These are phyloP conservation scores for Raffaelea albimanens DNA, from an alignment of 2,329 filamentous ascomycete genomes.

Conservation along the genomic window DNA sequence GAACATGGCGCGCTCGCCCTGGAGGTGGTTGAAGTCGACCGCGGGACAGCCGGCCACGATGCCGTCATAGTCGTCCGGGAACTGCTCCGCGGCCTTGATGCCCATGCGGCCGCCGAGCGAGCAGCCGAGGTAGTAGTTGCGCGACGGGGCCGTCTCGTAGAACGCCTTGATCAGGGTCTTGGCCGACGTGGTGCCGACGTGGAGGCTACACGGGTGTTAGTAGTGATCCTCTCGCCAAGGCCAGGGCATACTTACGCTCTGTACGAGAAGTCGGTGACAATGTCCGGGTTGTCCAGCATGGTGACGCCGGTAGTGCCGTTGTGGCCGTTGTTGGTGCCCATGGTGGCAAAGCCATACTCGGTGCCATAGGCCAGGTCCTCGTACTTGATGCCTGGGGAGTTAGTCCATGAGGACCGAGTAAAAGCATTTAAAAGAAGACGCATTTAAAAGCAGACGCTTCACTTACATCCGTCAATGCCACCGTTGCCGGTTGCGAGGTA, in stretches of 20 bases:
- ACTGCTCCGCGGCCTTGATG: constrained; percentile 40
- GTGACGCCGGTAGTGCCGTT: constrained; percentile 28
- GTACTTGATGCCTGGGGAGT: constrained; percentile 28
- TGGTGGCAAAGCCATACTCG: constrained; percentile 32
- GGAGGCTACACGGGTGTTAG: constrained; percentile 17
- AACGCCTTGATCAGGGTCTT: constrained; percentile 37
- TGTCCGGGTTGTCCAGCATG: constrained; percentile 26
- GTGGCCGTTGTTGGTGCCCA: constrained; percentile 42
- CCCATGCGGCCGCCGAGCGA: constrained; percentile 52
- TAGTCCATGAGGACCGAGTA: background rate
- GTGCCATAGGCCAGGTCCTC: constrained; percentile 35
- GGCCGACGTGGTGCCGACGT: constrained; percentile 37
- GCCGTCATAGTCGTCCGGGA: constrained; percentile 48
- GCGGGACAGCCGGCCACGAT: constrained; percentile 41
- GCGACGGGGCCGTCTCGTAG: constrained; percentile 29
- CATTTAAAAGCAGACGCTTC: background rate
- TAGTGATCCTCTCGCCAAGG: background rate
- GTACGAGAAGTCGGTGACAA: constrained; percentile 26
- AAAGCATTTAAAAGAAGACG: background rate
- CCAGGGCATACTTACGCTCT: constrained; percentile 14
- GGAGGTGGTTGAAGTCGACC: constrained; percentile 23
- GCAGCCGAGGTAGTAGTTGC: constrained; percentile 48
- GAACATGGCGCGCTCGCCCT: constrained; percentile 30
- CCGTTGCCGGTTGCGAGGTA: constrained; percentile 39
- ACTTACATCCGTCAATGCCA: constrained; percentile 33